phyloP scores from a whole-genome alignment of 352 stramenopile genomes.

The Phytophthora gonapodyides region DNA sequence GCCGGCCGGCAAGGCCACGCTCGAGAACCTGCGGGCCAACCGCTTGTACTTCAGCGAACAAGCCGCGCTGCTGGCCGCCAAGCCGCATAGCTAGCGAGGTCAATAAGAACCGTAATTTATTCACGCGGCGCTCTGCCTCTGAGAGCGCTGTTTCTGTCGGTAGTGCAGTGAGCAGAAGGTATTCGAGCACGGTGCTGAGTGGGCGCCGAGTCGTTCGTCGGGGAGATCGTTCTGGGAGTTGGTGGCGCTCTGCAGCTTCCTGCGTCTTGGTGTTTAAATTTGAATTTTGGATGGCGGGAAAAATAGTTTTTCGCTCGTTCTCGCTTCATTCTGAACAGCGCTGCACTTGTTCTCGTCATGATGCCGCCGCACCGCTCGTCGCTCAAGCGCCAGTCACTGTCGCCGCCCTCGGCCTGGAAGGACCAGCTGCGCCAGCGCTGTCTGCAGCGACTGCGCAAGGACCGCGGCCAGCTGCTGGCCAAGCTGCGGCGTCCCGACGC shows the following conservation, averaged over 20 bases:
- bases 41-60: conserved; percentile 78
- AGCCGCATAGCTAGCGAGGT: conserved; percentile 24
- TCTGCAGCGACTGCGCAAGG: conserved; percentile 61
- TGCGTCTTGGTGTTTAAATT: too few species aligned
- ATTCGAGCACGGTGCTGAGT: too few species aligned
- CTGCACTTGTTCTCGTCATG: too few species aligned
- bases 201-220: too few species aligned
- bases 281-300: too few species aligned
- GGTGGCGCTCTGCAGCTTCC: too few species aligned
- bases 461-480: conserved; percentile 62
- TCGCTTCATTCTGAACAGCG: too few species aligned
- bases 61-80: conserved; percentile 50
- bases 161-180: too few species aligned
- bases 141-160: too few species aligned
- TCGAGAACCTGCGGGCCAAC: conserved; percentile 59
- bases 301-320: too few species aligned
- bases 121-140: neutral
- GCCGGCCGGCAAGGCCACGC: conserved; percentile 47
- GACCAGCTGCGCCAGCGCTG: conserved; percentile 76
- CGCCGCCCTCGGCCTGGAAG: conserved; percentile 68
- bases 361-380: conserved; percentile 11
- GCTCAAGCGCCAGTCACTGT: conserved; percentile 52
- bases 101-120: conserved; percentile 24
- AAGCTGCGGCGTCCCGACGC: conserved; percentile 62
- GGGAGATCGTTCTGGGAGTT: too few species aligned